Percentiles rank a stretch among this genome's conserved stretches.
Evolutionary conservation across 2,329 filamentous ascomycete species (phyloP).

Genomic region (Byssoonygena ceratinophila): DNA sequence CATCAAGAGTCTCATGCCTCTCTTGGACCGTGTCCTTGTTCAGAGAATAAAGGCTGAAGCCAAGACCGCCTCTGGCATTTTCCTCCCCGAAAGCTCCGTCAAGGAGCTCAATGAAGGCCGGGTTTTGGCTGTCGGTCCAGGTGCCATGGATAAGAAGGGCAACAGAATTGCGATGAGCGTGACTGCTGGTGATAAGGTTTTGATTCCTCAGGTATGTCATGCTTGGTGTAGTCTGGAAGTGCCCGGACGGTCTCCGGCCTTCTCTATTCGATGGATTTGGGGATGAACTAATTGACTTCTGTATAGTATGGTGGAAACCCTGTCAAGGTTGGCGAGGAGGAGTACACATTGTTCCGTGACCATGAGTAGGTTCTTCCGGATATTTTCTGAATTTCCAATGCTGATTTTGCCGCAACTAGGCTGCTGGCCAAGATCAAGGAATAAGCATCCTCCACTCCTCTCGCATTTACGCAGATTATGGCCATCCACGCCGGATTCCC

Average conservation of each 20-base stretch:
- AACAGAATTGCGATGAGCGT: slow-evolving; percentile 81
- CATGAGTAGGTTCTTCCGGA: slow-evolving; percentile 65
- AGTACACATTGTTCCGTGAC: slow-evolving; percentile 92
- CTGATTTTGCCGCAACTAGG: slow-evolving; percentile 40
- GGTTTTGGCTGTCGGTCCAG: slow-evolving; percentile 89
- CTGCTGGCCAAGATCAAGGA: slow-evolving; percentile 99
- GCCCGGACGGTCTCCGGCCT: no score
- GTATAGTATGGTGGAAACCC: slow-evolving; percentile 79
- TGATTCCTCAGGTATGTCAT: slow-evolving; percentile 80
- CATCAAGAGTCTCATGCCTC: slow-evolving; percentile 87
- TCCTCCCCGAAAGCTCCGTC: slow-evolving; percentile 89
- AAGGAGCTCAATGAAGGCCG: slow-evolving; percentile 98
- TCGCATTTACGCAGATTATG: neutral
- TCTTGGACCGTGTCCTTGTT: slow-evolving; percentile 95
- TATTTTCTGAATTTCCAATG: neutral
- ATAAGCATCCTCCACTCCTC: slow-evolving; percentile 41
- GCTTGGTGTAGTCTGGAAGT: neutral
- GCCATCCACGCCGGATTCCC: neutral
- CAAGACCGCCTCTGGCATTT: slow-evolving; percentile 94
- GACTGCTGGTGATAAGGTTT: slow-evolving; percentile 71
- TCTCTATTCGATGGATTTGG: neutral
- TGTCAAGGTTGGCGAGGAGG: slow-evolving; percentile 94
- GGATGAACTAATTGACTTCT: neutral
- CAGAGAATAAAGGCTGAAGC: slow-evolving; percentile 95
- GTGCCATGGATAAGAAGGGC: slow-evolving; percentile 75